Conservation (phyloP, 169 alveolate genomes). For the Eimeria necatrix region DNA sequence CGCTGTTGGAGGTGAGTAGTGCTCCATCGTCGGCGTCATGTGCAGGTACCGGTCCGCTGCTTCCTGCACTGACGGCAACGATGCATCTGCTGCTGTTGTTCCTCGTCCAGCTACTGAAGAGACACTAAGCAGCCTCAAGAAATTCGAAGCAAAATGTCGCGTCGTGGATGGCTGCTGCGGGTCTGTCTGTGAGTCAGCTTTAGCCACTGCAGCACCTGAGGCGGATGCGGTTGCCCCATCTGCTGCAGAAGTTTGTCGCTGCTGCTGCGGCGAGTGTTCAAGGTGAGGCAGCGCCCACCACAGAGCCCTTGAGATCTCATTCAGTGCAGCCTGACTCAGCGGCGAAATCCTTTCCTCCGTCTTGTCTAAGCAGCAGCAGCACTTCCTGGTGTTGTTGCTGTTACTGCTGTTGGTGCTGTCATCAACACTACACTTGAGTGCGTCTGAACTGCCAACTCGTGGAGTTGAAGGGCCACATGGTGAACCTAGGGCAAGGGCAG, state of each 20-base stretch:
- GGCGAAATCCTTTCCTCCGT: not conserved
- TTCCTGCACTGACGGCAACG: not conserved
- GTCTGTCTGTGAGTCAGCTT: not conserved
- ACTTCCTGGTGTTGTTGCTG: constrained; percentile 7
- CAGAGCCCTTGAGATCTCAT: not conserved
- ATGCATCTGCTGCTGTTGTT: not conserved
- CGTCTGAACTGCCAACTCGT: no score
- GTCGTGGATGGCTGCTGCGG: constrained; percentile 2
- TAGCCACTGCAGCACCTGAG: not conserved
- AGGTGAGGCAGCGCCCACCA: constrained; percentile 62
- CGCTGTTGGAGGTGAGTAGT: not conserved
- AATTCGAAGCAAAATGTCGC: not conserved
- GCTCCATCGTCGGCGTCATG: constrained; percentile 63
- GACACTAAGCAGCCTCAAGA: constrained; percentile 30
- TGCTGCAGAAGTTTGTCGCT: not conserved
- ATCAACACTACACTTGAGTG: no score
- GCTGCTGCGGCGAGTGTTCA: constrained; percentile 24
- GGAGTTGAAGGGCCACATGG: no score
- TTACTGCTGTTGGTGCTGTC: not conserved
- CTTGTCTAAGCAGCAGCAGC: constrained; percentile 60
- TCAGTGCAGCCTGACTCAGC: constrained; percentile 8
- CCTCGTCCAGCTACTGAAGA: constrained; percentile 14
- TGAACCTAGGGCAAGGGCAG: not conserved
- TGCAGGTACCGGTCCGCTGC: constrained; percentile 54
- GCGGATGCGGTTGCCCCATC: constrained; percentile 8